Base-by-base conservation (phyloP, 257 asterid genomes). In the Petrea volubilis region DNA sequence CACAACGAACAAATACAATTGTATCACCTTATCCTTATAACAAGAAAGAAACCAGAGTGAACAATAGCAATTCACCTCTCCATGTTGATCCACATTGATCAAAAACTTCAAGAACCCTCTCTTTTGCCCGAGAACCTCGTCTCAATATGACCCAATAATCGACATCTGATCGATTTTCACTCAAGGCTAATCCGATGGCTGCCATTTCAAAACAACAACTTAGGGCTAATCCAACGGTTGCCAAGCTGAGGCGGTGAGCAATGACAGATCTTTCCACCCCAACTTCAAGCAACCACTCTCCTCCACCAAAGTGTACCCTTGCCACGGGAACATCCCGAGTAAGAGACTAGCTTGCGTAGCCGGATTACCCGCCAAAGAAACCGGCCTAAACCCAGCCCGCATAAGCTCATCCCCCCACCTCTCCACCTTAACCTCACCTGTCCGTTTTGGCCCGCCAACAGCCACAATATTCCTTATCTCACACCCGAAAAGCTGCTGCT, bases 191-290 rank as follows among this genome's bases (percentile, higher is more conserved):
- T 36, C 47, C 25, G 31, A n/a, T 5, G 25, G 4, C 12, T 7
- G 24, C 52, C 36, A 23, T 33, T 11, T 6, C 14, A n/a, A 38
- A 38, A 5, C 50, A 44, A 29, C 25, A 9, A 14, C 8, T 5
- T 0, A 7, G 8, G 18, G 52, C 60, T 72, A 87, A 61, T 88
- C 96, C 18, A 71, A 78, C 33, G 96, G 90, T 51, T 82, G 87
- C 98, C 98, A 93, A 5, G 98, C 96, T 2, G 98, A 91, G 6
- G 98, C 98, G 0, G 96, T 91, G 60, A 93, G 85, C 86, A 93
- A 69, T 0, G 96, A 85, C 83, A 91, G 79, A 75, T 91, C 97
- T 62, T 93, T 92, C 98, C 98, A 92, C 17, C 98, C 98, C 51
- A 92, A 77, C 67, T 86, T 90, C 84, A 92, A 72, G 73, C 97